Evolutionary conservation across 331 rosid genomes (phyloP).

Genomic region (Malus hybrid): DNA sequence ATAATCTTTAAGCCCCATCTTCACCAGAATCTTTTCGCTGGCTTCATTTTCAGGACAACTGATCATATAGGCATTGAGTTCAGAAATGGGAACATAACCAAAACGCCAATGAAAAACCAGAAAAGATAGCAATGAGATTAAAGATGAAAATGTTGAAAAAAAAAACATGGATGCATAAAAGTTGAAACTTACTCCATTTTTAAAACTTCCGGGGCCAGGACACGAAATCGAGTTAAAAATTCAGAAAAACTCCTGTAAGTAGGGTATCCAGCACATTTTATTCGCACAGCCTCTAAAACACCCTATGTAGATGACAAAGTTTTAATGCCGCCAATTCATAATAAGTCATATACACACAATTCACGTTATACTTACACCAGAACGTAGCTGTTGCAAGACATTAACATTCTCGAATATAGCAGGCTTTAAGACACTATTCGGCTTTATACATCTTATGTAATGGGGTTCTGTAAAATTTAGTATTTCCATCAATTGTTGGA

Average conservation of each 20-base stretch:
- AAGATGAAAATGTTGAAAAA: background rate
- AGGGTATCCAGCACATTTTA: slow-evolving; percentile 94
- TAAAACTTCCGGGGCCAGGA: slow-evolving; percentile 76
- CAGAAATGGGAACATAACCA: slow-evolving; percentile 13
- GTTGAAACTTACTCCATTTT: slow-evolving; percentile 56
- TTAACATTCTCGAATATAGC: slow-evolving; percentile 56
- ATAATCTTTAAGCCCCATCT: slow-evolving; percentile 61
- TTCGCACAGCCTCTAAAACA: slow-evolving; percentile 91
- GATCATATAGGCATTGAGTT: slow-evolving; percentile 24
- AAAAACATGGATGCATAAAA: background rate
- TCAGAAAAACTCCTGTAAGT: slow-evolving; percentile 61
- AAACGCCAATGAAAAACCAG: background rate
- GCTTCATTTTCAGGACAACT: slow-evolving; percentile 63
- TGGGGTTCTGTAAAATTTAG: slow-evolving; percentile 73
- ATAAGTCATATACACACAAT: slow-evolving; percentile 3
- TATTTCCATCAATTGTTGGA: slow-evolving; percentile 88
- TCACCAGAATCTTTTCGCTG: slow-evolving; percentile 55
- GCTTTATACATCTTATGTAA: slow-evolving; percentile 95
- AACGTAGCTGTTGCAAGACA: slow-evolving; percentile 76
- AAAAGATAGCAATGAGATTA: background rate
- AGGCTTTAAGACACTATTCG: slow-evolving; percentile 57
- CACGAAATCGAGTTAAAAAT: slow-evolving; percentile 49
- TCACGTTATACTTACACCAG: slow-evolving; percentile 63
- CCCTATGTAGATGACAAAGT: slow-evolving; percentile 55
- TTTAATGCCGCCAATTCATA: slow-evolving; percentile 17